Percentiles rank a stretch among this genome's conserved stretches.
Evolutionary conservation across 2,329 filamentous ascomycete genomes (phyloP).

Genomic region (Zymoseptoria passerinii): DNA sequence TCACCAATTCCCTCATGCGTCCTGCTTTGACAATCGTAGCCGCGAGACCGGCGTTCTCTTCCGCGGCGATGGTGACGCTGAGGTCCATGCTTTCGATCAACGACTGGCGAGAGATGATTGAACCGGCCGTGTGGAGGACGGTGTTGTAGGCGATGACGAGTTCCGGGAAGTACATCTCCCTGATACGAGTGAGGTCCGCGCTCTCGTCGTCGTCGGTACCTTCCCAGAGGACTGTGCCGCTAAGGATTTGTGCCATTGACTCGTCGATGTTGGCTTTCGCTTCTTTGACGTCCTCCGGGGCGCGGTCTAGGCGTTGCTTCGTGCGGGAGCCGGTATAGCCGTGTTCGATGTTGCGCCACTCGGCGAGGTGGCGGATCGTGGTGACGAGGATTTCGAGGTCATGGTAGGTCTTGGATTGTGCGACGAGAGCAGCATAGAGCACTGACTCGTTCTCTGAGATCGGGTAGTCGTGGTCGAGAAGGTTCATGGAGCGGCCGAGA

Average conservation of each 20-base stretch:
- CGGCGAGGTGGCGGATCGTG: constrained; percentile 35
- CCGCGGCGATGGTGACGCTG: constrained; percentile 62
- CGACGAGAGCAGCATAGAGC: constrained; percentile 18
- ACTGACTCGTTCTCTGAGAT: constrained; percentile 12
- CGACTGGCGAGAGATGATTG: constrained; percentile 63
- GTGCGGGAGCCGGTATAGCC: constrained; percentile 24
- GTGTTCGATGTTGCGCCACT: constrained; percentile 38
- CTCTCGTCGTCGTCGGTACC: constrained; percentile 43
- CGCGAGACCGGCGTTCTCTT: constrained; percentile 26
- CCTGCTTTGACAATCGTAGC: constrained; percentile 33
- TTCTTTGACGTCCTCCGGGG: constrained; percentile 27
- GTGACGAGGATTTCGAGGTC: constrained; percentile 37
- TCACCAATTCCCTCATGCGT: constrained; percentile 39
- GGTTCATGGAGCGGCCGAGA: constrained; percentile 34
- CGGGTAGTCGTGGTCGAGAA: constrained; percentile 23
- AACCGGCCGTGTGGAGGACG: constrained; percentile 70
- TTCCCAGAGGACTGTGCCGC: constrained; percentile 24
- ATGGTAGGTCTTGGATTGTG: constrained; percentile 32
- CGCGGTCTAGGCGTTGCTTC: constrained; percentile 13
- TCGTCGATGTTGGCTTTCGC: constrained; percentile 33
- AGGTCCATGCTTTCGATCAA: constrained; percentile 83
- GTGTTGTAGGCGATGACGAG: constrained; percentile 75
- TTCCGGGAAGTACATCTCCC: constrained; percentile 76
- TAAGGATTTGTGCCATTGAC: constrained; percentile 32
- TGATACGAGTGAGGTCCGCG: constrained; percentile 55